phyloP scores from a whole-genome alignment of 2,329 filamentous ascomycete species.

The Fusarium kyushuense region DNA sequence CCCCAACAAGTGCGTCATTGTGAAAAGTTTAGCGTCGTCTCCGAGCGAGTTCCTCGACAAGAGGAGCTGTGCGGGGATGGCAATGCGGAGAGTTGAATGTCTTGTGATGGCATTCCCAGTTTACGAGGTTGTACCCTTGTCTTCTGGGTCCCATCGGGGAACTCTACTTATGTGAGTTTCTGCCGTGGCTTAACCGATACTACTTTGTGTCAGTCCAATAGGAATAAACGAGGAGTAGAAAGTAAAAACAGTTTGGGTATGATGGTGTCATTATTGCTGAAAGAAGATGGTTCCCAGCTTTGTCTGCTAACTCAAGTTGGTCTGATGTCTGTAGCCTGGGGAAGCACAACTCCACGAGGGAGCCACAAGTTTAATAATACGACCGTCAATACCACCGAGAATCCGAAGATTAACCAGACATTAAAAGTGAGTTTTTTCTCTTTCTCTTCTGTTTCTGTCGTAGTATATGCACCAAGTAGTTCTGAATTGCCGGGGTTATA shows the following conservation, averaged over 20 bases:
- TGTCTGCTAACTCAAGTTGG: conserved; percentile 16
- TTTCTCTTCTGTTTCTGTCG: background rate
- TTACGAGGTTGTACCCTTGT: conserved; percentile 4
- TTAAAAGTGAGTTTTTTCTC: background rate
- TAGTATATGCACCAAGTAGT: background rate
- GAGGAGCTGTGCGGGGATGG: conserved; percentile 14
- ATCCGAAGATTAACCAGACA: conserved; percentile 34
- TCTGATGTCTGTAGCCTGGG: conserved; percentile 33
- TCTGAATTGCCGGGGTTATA: conserved; percentile 10
- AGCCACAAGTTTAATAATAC: conserved; percentile 36
- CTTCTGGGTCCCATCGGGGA: conserved; percentile 13
- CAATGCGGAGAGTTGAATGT: conserved; percentile 20
- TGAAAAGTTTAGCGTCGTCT: conserved; percentile 5
- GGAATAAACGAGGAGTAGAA: background rate
- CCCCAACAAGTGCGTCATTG: conserved; percentile 24
- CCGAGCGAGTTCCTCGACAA: background rate
- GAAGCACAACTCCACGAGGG: background rate
- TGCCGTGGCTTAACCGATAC: conserved; percentile 26
- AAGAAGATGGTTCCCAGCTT: conserved; percentile 11
- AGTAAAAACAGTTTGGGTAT: conserved; percentile 13
- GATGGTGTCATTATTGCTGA: conserved; percentile 21
- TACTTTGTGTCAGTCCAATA: conserved; percentile 2
- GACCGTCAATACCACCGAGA: conserved; percentile 42
- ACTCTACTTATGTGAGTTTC: background rate
- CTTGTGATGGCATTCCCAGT: conserved; percentile 38